Evolutionary conservation across 768 basidiomycete genomes (phyloP), one percentile per base, ranked within the genome.

Genomic region (Rhodocollybia butyracea): DNA sequence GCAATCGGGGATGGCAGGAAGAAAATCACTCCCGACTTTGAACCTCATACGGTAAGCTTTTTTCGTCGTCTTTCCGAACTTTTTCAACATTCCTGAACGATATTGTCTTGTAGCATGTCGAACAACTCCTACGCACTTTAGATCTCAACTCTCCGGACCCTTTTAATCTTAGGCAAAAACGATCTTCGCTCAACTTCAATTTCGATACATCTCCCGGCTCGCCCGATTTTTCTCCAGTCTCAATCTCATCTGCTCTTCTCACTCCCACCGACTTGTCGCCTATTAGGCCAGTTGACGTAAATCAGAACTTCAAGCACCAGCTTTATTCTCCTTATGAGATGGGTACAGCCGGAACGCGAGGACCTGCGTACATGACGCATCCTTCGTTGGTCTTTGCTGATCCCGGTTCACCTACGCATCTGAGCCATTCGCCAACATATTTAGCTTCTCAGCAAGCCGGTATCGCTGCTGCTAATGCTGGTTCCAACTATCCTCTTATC

Each of bases 1-100:
- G 87, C 88, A 64, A 85, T 91, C 65, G 90, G 89, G 43, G 90
- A 92, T 62, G 89, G 89, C 15, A 80, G 88, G 61, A 88, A 84
- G 70, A 84, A 78, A 66, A 73, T 70, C 50, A 78, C 73, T 46
- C 80, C 85, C 27, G 81, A 78, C 43, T 79, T 79, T 43, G 83
- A 80, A 38, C 32, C 39, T n/a, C 79, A 85, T 60, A 76, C 70
- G 42, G 84, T 85, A 63, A 57, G 76, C 66, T 55, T 61, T 61
- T 55, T 62, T 61, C 56, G 3, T 56, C 45, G 39, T 55, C 61
- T 62, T 59, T 54, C 67, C 67, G 45, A 31, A 57, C 27, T n/a
- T 53, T 64, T 57, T 30, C 61, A 46, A 55, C 64, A 59, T 56
- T 46, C 57, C 47, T 41, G n/a, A n/a, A n/a, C n/a, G n/a, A 54